Base-by-base conservation (phyloP, 179 eudicot species). In the Spergularia azorica region DNA sequence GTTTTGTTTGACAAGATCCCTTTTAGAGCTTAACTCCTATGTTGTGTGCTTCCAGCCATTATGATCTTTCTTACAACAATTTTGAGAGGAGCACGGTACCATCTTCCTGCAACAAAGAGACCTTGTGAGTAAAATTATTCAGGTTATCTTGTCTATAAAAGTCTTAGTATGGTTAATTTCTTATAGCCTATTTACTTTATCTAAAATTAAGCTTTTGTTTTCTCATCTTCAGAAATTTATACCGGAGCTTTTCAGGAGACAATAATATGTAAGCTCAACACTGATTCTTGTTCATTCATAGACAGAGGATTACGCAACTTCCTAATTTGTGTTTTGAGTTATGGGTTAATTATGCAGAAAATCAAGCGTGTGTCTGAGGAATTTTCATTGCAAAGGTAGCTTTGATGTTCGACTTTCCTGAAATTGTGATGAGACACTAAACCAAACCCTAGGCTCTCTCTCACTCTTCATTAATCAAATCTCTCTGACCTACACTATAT, bases 11-110 rank as follows among this genome's bases (percentile, higher is more conserved):
- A 9, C 36, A 56, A 16, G 55, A 32, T 55, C 26, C 12, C 70
- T 51, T 16, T 17, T 69, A 55, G 51, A 70, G 51, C 38, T 20
- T 75, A 32, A 70, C 41, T 26, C 74, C 16, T 55, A 9, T 20
- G 63, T 15, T 76, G 15, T 74, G 16, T 79, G 74, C 68, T 72
- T 71, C 18, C 86, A 84, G 89, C 66, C 17, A 11, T 58, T 80
- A 66, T 21, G 87, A 84, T 83, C 87, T 87, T 73, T 87, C 89
- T 2, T 87, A 87, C 79, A 87, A 87, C 72, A 76, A 79, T 39
- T 84, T 87, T 67, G 66, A 73, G 14, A 54, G 41, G 72, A 67
- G 67, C n/a, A 73, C 76, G 62, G 81, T 39, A 10, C 64, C 79
- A 13, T 6, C 77, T 20, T 72, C 79, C 60, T 85, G 87, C 79